A percentile compares a stretch with the other conserved stretches of the same genome.
These are phyloP conservation scores for Scleroderma citrinum DNA, from an alignment of 768 basidiomycete species.

Conservation along the genomic window DNA sequence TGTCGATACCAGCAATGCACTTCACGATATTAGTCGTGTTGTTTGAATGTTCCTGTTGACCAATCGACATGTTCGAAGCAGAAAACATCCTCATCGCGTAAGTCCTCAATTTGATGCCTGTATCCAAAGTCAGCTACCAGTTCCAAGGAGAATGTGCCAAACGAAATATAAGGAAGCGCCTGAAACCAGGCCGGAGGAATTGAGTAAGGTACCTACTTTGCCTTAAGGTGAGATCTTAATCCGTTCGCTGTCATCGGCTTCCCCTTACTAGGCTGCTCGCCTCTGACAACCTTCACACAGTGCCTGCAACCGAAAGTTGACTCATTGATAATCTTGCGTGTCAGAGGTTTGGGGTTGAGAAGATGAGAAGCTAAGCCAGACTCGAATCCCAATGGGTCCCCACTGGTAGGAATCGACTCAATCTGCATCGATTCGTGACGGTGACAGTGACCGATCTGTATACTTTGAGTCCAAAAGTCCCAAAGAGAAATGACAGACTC, in stretches of 20 bases:
- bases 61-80: conserved; percentile 8
- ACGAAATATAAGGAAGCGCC: not conserved
- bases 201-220: conserved; percentile 39
- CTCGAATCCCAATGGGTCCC: conserved; percentile 15
- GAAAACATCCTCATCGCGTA: conserved; percentile 54
- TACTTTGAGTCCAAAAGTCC: not conserved
- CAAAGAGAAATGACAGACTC: conserved; percentile 11
- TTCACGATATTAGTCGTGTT: too few species aligned
- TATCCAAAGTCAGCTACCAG: conserved; percentile 6
- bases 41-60: not conserved
- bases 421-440: conserved; percentile 54
- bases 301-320: conserved; percentile 50
- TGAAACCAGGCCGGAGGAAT: not conserved
- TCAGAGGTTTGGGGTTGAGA: conserved; percentile 13
- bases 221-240: conserved; percentile 56
- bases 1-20: too few species aligned
- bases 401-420: conserved; percentile 19
- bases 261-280: not conserved
- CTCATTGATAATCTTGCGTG: conserved; percentile 26
- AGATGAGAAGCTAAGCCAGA: conserved; percentile 18
- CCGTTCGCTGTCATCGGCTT: conserved; percentile 47
- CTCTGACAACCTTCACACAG: conserved; percentile 26
- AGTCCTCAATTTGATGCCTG: conserved; percentile 44
- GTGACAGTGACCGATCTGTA: conserved; percentile 59
- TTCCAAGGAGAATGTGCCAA: not conserved